Conservation (phyloP, 179 eudicot genomes). For the Spinacia oleracea region DNA sequence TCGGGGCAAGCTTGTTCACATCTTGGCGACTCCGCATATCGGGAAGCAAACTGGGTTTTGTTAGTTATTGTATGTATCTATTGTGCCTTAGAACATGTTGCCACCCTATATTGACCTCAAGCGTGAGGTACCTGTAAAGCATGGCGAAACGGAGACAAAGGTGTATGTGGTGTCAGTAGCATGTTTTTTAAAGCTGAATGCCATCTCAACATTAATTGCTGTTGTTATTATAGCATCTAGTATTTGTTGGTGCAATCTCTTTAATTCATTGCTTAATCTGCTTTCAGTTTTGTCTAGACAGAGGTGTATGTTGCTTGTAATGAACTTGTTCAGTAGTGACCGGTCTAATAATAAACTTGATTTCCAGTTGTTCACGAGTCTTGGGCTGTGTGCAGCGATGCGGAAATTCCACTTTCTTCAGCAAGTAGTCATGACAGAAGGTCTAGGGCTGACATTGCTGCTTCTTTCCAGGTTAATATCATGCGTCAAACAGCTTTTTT, state of each 20-base stretch:
- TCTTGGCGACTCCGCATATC: neutral
- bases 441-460: conserved; percentile 88
- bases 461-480: conserved; percentile 81
- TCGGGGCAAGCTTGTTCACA: neutral
- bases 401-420: conserved; percentile 66
- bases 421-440: conserved; percentile 71
- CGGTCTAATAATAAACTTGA: neutral
- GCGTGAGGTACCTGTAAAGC: neutral
- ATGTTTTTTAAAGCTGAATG: neutral
- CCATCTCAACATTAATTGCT: neutral
- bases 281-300: conserved; percentile 1
- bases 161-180: neutral
- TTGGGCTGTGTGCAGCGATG: conserved; percentile 48
- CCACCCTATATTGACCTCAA: neutral
- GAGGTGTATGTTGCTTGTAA: conserved; percentile 12
- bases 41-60: neutral
- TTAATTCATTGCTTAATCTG: conserved; percentile 3
- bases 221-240: neutral
- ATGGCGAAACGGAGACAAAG: neutral
- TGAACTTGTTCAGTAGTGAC: neutral
- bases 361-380: conserved; percentile 14
- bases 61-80: conserved; percentile 2
- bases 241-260: conserved; percentile 1
- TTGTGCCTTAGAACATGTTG: neutral
- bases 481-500: neutral